phyloP scores from a whole-genome alignment of 202 grass and related monocot genomes.

The Schoenoplectus triqueter region DNA sequence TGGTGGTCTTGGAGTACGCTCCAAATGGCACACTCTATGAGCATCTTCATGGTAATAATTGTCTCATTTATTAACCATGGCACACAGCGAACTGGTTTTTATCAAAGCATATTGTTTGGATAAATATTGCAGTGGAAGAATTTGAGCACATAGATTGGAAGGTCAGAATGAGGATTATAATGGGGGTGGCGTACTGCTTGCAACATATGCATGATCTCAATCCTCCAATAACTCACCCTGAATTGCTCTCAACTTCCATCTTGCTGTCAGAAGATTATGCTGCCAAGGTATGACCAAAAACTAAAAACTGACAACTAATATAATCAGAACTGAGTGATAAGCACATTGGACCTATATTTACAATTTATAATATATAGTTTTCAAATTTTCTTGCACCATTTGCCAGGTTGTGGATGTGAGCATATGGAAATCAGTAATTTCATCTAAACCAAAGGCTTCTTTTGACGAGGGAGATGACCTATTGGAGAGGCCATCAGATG shows the following conservation, averaged over 20 bases:
- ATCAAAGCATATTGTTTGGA: constrained; percentile 13
- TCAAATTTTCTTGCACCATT: constrained; percentile 22
- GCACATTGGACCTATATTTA: constrained; percentile 10
- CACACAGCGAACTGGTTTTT: neutral
- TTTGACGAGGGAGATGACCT: constrained; percentile 51
- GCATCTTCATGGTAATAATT: constrained; percentile 85
- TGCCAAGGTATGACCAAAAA: constrained; percentile 60
- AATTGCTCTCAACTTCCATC: constrained; percentile 73
- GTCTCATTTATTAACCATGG: neutral
- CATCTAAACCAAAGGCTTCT: constrained; percentile 54
- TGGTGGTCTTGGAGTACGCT: constrained; percentile 98
- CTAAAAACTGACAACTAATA: neutral
- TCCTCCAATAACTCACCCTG: constrained; percentile 66
- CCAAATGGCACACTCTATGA: constrained; percentile 87
- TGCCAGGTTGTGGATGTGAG: constrained; percentile 75
- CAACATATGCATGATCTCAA: constrained; percentile 91
- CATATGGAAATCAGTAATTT: constrained; percentile 74
- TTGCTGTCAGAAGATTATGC: constrained; percentile 91
- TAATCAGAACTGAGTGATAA: neutral
- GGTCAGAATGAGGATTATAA: constrained; percentile 88
- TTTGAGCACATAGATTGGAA: constrained; percentile 95
- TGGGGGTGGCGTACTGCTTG: constrained; percentile 84
- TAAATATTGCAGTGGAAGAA: constrained; percentile 72
- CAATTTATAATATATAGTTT: constrained; percentile 27
- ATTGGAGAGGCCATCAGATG: constrained; percentile 47